These are phyloP conservation scores for Candida sp. DNA, from an alignment of 1,139 yeast species.

Conservation along the genomic window DNA sequence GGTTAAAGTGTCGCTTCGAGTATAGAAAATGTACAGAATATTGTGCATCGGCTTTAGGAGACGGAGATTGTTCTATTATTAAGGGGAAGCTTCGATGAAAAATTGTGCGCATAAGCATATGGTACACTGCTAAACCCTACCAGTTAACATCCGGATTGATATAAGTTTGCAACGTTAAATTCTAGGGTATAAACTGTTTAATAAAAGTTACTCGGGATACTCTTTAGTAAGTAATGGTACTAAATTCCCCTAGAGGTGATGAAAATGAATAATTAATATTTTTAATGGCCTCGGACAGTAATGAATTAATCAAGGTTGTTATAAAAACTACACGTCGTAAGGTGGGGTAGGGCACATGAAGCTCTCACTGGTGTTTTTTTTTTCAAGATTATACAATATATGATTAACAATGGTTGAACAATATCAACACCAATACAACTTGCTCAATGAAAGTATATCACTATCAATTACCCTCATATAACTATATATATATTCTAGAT, in stretches of 20 bases:
- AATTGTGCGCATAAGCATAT: not conserved
- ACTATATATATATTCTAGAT: too few relatives aligned
- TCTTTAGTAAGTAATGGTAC: too few relatives aligned
- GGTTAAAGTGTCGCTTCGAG: too few relatives aligned
- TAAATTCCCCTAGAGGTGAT: not conserved
- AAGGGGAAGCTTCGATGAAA: not conserved
- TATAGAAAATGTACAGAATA: too few relatives aligned
- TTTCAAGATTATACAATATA: too few relatives aligned
- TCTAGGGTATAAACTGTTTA: not conserved
- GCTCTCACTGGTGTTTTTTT: too few relatives aligned
- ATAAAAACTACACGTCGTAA: not conserved
- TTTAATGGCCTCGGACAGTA: not conserved
- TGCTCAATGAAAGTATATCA: too few relatives aligned
- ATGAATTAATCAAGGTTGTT: not conserved
- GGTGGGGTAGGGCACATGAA: not conserved
- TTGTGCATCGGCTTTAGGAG: too few relatives aligned
- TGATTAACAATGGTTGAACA: too few relatives aligned
- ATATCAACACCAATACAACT: too few relatives aligned
- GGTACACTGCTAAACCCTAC: not conserved
- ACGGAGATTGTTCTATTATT: too few relatives aligned
- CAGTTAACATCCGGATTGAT: not conserved
- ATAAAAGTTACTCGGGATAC: not conserved
- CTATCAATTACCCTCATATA: too few relatives aligned
- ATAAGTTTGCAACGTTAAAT: not conserved
- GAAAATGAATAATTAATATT: not conserved